Percentiles rank a stretch among this genome's conserved stretches.
phyloP scores from a whole-genome alignment of 129 eudicot genomes.

The Ambrosia artemisiifolia region DNA sequence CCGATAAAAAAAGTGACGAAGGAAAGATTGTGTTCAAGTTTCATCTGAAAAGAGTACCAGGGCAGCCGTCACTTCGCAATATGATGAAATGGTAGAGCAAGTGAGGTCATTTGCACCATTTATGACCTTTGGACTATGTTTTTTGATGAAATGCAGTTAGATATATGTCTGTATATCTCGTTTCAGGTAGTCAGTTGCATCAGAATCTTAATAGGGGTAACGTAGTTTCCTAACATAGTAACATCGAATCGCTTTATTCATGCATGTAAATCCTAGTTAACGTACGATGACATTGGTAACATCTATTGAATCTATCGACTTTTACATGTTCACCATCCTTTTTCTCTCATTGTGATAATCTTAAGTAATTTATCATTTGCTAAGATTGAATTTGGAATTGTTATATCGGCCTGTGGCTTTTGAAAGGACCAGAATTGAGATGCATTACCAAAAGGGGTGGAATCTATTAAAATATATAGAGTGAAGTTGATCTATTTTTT shows the following conservation, averaged over 20 bases:
- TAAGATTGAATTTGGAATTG: too few species aligned
- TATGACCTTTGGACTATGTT: constrained; percentile 13
- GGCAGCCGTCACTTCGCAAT: constrained; percentile 27
- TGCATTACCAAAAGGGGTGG: too few species aligned
- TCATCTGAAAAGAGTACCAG: constrained; percentile 30
- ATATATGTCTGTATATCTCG: background rate
- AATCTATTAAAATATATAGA: too few species aligned
- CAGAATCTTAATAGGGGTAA: background rate
- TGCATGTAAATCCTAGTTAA: background rate
- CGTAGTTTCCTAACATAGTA: background rate
- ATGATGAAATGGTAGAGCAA: background rate
- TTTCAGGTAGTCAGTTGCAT: background rate
- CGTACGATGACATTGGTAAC: background rate
- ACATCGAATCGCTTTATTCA: background rate
- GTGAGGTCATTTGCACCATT: constrained; percentile 15
- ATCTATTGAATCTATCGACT: background rate
- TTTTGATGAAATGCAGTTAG: background rate
- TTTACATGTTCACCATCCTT: background rate
- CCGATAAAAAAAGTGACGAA: constrained; percentile 28
- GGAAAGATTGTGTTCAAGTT: constrained; percentile 50
- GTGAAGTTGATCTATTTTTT: too few species aligned
- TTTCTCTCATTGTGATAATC: background rate
- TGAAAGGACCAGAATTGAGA: too few species aligned
- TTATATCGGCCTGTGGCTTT: too few species aligned
- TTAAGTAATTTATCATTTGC: too few species aligned